These are phyloP conservation scores for Coniochaeta prunicola DNA, from an alignment of 2,329 filamentous ascomycete genomes.

Conservation along the genomic window DNA sequence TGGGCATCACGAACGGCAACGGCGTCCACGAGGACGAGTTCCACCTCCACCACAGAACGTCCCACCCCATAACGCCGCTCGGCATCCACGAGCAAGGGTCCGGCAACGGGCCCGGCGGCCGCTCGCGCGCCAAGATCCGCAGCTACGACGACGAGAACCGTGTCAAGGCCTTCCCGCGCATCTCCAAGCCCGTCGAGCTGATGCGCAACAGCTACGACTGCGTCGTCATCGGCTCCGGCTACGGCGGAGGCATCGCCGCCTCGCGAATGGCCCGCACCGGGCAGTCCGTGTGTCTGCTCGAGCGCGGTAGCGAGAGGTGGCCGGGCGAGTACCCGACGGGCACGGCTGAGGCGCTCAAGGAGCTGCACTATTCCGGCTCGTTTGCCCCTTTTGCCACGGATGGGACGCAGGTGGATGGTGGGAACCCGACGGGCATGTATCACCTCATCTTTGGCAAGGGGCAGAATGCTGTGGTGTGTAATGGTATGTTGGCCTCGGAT, in stretches of 20 bases:
- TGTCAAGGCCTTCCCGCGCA: slow-evolving; percentile 36
- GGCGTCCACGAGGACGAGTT: slow-evolving; percentile 9
- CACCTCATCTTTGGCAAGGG: slow-evolving; percentile 56
- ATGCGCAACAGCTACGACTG: slow-evolving; percentile 54
- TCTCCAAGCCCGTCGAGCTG: slow-evolving; percentile 49
- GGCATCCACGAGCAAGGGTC: slow-evolving; percentile 17
- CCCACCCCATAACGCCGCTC: slow-evolving; percentile 19
- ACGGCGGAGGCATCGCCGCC: slow-evolving; percentile 60
- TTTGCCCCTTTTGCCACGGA: slow-evolving; percentile 34
- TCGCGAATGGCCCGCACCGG: slow-evolving; percentile 55
- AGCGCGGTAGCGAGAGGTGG: slow-evolving; percentile 58
- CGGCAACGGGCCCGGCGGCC: slow-evolving; percentile 23
- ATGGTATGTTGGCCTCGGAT: too few relatives aligned
- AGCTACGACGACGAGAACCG: slow-evolving; percentile 16
- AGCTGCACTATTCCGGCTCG: slow-evolving; percentile 51
- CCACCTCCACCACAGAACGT: slow-evolving; percentile 7
- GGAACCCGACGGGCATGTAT: slow-evolving; percentile 54
- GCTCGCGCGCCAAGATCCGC: slow-evolving; percentile 18
- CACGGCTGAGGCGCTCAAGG: slow-evolving; percentile 34
- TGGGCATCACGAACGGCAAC: slow-evolving; percentile 2
- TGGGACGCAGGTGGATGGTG: slow-evolving; percentile 35
- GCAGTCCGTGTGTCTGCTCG: slow-evolving; percentile 56
- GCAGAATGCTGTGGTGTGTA: slow-evolving; percentile 54
- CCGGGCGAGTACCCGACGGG: slow-evolving; percentile 56
- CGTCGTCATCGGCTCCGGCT: slow-evolving; percentile 62